Evolutionary conservation across 257 asterid species (phyloP), one percentile per base, ranked within the genome.

Genomic region (Penstemon barbatus): DNA sequence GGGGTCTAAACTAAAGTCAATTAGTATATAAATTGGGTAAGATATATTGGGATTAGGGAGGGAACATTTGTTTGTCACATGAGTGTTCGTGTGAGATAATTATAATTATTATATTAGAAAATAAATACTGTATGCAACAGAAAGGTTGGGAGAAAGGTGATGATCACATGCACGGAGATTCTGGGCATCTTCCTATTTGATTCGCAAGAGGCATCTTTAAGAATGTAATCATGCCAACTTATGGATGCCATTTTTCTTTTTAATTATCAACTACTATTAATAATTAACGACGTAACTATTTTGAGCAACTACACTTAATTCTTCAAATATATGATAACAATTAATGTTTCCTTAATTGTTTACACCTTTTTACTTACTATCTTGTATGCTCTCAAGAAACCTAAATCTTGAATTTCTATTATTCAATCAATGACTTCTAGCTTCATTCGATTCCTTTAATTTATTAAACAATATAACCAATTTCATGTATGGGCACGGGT

Each of bases 81-180:
- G 62, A 53, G 72, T 71, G 72, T 18, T 79, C 49, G 74, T 65
- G 71, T 61, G 77, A 65, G 72, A 71, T 68, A 71, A 71, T 75
- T 74, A 75, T 75, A 15, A 15, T 71, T 66, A 66, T 63, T 53
- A 75, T 53, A 75, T 25, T 25, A 25, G 33, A 25, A 25, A 25
- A 25, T 25, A 25, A 1, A 25, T 25, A 25, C 18, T 15, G n/a
- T 25, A 67, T 64, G 74, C n/a, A 60, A 68, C 25, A 68, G 65
- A 74, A 43, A 70, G 74, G 66, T 57, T 61, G 61, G 69, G 51
- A 25, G 36, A 52, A 61, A 46, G 46, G 62, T 18, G 56, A 25
- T 25, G 39, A 18, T 72, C 83, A 79, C 80, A 66, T 79, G 83
- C 76, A 42, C 53, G 38, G 15, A 60, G 71, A 65, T 74, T 78